Evolutionary conservation across 306 rosid genomes (phyloP).

Genomic region (Begonia loranthoides): DNA sequence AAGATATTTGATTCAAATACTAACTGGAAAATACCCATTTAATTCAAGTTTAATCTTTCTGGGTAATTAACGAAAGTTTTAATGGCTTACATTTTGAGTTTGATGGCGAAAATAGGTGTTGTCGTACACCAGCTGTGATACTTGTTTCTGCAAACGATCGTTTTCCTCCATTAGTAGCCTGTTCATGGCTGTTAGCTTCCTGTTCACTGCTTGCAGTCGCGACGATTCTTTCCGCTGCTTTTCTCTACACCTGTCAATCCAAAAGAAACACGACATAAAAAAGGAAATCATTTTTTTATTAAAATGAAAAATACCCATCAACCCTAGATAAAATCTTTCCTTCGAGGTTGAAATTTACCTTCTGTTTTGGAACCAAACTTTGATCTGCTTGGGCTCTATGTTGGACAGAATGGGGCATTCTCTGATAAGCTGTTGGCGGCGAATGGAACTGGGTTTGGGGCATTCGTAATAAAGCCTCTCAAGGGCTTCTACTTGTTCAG

Average conservation of each 20-base stretch:
- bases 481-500: slow-evolving; percentile 92
- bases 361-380: slow-evolving; percentile 96
- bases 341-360: slow-evolving; percentile 27
- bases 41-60: neutral
- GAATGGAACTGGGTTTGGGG: slow-evolving; percentile 82
- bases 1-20: neutral
- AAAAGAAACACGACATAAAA: neutral
- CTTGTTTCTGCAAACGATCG: slow-evolving; percentile 96
- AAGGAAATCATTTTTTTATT: neutral
- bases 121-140: slow-evolving; percentile 80
- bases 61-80: neutral
- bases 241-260: slow-evolving; percentile 62
- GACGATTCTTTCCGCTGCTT: slow-evolving; percentile 97
- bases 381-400: slow-evolving; percentile 95
- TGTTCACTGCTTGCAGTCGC: slow-evolving; percentile 79
- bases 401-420: slow-evolving; percentile 87
- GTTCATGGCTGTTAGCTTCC: slow-evolving; percentile 84
- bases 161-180: slow-evolving; percentile 91
- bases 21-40: neutral
- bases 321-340: neutral
- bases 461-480: slow-evolving; percentile 90
- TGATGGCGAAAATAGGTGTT: slow-evolving; percentile 74
- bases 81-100: slow-evolving; percentile 44
- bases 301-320: no score
- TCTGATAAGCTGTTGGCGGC: slow-evolving; percentile 86